A percentile compares a stretch with the other conserved stretches of the same genome.
phyloP scores from a whole-genome alignment of 352 stramenopile species.

The Globisporangium heterothallicum region DNA sequence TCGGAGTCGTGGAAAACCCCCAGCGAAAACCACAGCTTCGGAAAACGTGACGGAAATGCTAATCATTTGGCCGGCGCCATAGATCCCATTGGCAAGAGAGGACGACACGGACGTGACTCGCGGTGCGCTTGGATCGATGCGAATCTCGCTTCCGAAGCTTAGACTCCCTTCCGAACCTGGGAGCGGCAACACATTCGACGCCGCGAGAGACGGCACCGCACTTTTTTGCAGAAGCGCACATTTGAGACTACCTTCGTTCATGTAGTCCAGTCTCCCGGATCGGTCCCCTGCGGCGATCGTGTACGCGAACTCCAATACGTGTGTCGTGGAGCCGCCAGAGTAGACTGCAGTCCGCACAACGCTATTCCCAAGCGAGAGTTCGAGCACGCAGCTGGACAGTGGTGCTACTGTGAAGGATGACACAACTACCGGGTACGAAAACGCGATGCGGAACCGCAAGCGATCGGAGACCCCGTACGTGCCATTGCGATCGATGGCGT shows the following conservation, averaged over 20 bases:
- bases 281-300: slow-evolving; percentile 40
- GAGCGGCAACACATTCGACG: slow-evolving; percentile 31
- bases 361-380: slow-evolving; percentile 33
- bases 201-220: slow-evolving; percentile 29
- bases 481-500: slow-evolving; percentile 24
- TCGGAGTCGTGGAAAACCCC: slow-evolving; percentile 23
- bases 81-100: slow-evolving; percentile 36
- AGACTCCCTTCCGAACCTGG: slow-evolving; percentile 44
- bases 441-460: slow-evolving; percentile 37
- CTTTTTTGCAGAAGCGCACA: slow-evolving; percentile 52
- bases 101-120: slow-evolving; percentile 46
- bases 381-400: slow-evolving; percentile 26
- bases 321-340: slow-evolving; percentile 39
- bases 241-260: slow-evolving; percentile 27
- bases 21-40: slow-evolving; percentile 27
- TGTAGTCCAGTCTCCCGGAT: slow-evolving; percentile 43
- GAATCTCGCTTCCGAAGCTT: slow-evolving; percentile 24
- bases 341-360: slow-evolving; percentile 34
- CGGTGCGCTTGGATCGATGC: slow-evolving; percentile 38
- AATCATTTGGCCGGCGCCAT: slow-evolving; percentile 52
- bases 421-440: slow-evolving; percentile 12
- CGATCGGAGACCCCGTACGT: slow-evolving; percentile 40
- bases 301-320: slow-evolving; percentile 52
- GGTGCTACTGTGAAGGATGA: not conserved
- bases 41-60: slow-evolving; percentile 54